Base-by-base conservation (phyloP, 1,139 yeast genomes). In the Hanseniaspora sp. region DNA sequence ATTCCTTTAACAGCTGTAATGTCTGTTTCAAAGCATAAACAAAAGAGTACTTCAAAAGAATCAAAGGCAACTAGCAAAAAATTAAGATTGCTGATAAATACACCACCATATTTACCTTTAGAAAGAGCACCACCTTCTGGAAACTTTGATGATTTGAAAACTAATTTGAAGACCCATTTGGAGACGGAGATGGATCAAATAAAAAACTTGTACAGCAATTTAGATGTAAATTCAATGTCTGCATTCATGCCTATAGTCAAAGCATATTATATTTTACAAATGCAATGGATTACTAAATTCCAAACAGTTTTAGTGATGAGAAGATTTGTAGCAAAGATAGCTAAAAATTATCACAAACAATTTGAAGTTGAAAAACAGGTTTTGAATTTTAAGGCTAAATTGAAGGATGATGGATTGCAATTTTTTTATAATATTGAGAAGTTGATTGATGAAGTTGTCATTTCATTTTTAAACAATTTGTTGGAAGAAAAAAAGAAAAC, bases 341-440 rank as follows among this genome's bases (percentile, higher is more conserved):
- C 41, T 2, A 51, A 51, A 31, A 38, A 45, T 7, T 44, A 39
- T 30, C 42, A 41, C 13, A 51, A 51, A 30, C 11, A 44, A 30
- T 44, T 44, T 28, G 46, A 51, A 38, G 54, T 51, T 2, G 54
- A 51, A 7, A 51, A 51, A 31, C 48, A 44, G 5, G 48, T 51
- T 11, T 39, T 51, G 37, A 43, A 47, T 8, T 33, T 42, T 13
- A 51, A 43, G 33, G 46, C 33, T 15, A 31, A 35, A 9, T 28
- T 51, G 37, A 51, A 39, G 12, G 30, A 39, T n/a, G 28, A 43
- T 6, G 28, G 28, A n/a, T 15, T 31, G 4, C 23, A 30, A 15
- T 43, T 43, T 31, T 43, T 30, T 17, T n/a, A 31, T 31, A 18
- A 30, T 6, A 30, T 31, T 30, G 28, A 5, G 6, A 17, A 31